Base-by-base conservation (phyloP, 805 yeast species). In the Sugiyamaella lignohabitans region DNA sequence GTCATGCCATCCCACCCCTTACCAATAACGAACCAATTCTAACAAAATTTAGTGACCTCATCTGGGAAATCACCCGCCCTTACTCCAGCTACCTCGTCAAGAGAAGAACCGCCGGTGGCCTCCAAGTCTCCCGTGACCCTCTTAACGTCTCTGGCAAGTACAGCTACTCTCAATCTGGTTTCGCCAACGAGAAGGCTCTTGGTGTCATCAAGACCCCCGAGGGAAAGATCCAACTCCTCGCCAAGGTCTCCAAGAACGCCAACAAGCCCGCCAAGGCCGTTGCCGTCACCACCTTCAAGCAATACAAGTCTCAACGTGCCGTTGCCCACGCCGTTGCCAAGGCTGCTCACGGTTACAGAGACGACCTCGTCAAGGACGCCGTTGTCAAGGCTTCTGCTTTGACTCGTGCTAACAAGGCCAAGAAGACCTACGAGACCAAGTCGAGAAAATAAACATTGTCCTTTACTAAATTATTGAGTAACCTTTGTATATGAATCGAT, bases 31-130 rank as follows among this genome's bases (percentile, higher is more conserved):
- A n/a, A n/a, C n/a, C n/a, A n/a, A n/a, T n/a, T 30, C n/a, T n/a
- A n/a, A n/a, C n/a, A n/a, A n/a, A n/a, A n/a, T n/a, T n/a, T n/a
- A 55, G 49, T 71, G 79, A 74, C 57, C 68, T 74, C 50, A 62
- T 74, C 68, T 74, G 79, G 79, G 74, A 71, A 57, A 59, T 74
- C 46, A 66, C 75, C 67, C 72, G 74, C 57, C 58, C 64, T 56
- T 66, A 73, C 69, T 65, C 71, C 48, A 58, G 72, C 52, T 74
- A 55, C 71, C 65, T 74, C 49, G 76, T 74, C 54, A 73, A 72
- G 72, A 66, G 73, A 56, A 52, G 68, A 53, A 54, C 58, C 47
- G 59, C 61, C 42, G 71, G 69, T 46, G 73, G 71, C 51, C 62
- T 63, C 48, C 61, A 57, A 51, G 66, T 72, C 62, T 73, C 78